phyloP scores from a whole-genome alignment of 768 basidiomycete species.

The Tricholoma furcatifolium region DNA sequence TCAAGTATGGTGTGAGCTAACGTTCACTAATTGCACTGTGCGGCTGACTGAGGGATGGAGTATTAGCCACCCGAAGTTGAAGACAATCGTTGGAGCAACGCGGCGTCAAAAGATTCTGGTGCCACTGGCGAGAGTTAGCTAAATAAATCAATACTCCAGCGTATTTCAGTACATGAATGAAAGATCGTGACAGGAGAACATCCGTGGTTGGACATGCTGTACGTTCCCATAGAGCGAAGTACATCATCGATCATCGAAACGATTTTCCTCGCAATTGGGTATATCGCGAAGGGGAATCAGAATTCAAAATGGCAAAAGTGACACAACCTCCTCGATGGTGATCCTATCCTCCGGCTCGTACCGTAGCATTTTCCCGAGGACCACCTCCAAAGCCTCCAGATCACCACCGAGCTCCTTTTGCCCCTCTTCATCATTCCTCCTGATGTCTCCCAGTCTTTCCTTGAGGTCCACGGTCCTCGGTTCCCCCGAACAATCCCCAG shows the following conservation, averaged over 20 bases:
- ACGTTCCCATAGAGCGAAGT: no score
- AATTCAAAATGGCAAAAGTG: constrained; percentile 7
- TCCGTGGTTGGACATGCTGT: no score
- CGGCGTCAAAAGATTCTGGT: no score
- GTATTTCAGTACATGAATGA: not conserved
- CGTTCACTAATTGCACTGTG: no score
- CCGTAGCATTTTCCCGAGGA: constrained; percentile 2
- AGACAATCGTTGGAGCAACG: no score
- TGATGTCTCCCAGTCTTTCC: constrained; percentile 2
- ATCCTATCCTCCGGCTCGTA: constrained; percentile 9
- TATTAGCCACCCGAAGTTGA: no score
- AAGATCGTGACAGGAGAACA: no score
- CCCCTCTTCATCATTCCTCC: not conserved
- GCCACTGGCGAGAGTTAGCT: no score
- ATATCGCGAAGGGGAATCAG: no score
- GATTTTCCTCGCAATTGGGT: no score
- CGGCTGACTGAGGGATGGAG: no score
- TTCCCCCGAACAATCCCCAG: not conserved
- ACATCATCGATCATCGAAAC: no score
- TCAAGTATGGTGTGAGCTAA: not conserved
- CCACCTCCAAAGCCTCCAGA: constrained; percentile 1
- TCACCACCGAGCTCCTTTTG: constrained; percentile 16
- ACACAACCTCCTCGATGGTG: constrained; percentile 6
- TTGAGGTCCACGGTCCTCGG: constrained; percentile 6
- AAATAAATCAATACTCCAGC: not conserved